Evolutionary conservation across 805 yeast genomes (phyloP).

Genomic region (Metschnikowia koreensis): DNA sequence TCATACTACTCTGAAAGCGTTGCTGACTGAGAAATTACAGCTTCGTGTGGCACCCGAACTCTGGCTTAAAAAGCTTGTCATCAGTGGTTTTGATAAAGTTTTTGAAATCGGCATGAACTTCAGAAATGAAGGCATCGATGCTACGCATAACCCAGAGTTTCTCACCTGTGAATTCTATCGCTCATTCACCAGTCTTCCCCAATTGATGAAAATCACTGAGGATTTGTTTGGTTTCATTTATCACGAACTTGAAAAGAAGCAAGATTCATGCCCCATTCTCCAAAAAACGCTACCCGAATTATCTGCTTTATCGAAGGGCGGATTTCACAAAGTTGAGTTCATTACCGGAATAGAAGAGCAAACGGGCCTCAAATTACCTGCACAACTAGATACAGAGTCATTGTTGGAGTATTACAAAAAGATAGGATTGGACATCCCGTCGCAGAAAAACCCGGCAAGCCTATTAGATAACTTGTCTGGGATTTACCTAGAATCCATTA

Average conservation of each 20-base stretch:
- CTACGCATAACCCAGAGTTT: conserved; percentile 93
- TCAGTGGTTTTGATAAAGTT: conserved; percentile 82
- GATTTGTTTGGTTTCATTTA: conserved; percentile 47
- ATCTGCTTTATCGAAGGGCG: conserved; percentile 6
- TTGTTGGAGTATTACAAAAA: conserved; percentile 40
- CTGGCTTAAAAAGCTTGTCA: conserved; percentile 82
- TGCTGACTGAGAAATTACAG: conserved; percentile 43
- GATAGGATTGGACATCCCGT: conserved; percentile 38
- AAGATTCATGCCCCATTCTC: conserved; percentile 17
- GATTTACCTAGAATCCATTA: conserved; percentile 61
- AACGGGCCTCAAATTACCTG: conserved; percentile 53
- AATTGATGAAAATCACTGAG: conserved; percentile 66
- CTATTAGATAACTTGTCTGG: conserved; percentile 65
- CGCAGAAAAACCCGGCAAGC: conserved; percentile 50
- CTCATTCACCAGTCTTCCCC: conserved; percentile 62
- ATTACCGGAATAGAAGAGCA: conserved; percentile 56
- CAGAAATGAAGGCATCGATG: conserved; percentile 90
- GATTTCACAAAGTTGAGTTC: conserved; percentile 53
- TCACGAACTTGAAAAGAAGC: conserved; percentile 21
- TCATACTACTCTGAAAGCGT: conserved; percentile 45
- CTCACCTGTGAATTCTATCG: conserved; percentile 88
- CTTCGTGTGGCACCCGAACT: conserved; percentile 92
- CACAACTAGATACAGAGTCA: conserved; percentile 35
- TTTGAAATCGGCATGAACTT: conserved; percentile 85
- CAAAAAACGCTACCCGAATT: conserved; percentile 18